Evolutionary conservation across 2,329 filamentous ascomycete species (phyloP), one percentile per base, ranked within the genome.

Genomic region (Calonectria crousiana): DNA sequence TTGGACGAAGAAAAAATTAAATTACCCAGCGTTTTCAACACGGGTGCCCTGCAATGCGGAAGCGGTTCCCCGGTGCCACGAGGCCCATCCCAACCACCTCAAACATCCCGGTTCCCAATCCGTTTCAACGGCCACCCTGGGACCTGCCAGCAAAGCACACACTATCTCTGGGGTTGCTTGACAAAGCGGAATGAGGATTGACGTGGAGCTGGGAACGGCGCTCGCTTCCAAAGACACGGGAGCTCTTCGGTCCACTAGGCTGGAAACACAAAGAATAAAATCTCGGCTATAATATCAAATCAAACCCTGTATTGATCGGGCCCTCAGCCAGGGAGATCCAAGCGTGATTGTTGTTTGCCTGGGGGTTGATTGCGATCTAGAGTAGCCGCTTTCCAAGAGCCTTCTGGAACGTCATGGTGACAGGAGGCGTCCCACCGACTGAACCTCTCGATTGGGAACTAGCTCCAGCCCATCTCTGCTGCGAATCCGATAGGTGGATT

Each of bases 31-130:
- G 77, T 76, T 74, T 75, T 68, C 62, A 65, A 75, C 74, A 78
- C 74, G 73, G 77, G 76, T 75, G 64, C 78, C 70, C 71, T 78
- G 73, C 66, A 67, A 74, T 66, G 75, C 82, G 82, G 82, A 83
- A 83, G 78, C 51, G 30, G 77, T 78, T 83, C 81, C 81, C 82
- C 81, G 83, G 82, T 72, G 78, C 81, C 80, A 80, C 74, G 77
- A 81, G 79, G 58, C 20, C 58, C 72, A 65, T 75, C 69, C 75
- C 74, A 76, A 78, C 72, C 58, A 75, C 75, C 71, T 69, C 51
- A 52, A 65, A 67, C 69, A 65, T 75, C 73, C 71, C 51, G 69
- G 66, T 60, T 70, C 49, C 71, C 41, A 74, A 62, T 53, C 56
- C 60, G 70, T 72, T 58, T 68, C 75, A 76, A 66, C 65, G 68